phyloP scores from a whole-genome alignment of 805 yeast species.

The Candida oleophila region DNA sequence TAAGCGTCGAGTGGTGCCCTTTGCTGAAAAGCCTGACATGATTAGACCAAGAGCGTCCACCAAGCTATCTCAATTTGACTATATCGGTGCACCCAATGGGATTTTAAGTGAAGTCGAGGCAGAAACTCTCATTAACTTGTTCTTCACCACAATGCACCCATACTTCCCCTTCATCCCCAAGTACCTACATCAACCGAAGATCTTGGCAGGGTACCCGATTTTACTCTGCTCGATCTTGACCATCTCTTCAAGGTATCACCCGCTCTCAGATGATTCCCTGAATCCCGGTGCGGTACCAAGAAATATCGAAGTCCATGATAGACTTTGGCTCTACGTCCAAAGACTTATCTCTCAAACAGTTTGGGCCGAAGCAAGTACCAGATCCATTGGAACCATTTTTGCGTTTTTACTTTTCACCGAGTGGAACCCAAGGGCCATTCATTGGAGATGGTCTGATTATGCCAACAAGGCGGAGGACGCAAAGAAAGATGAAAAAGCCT shows the following conservation, averaged over 20 bases:
- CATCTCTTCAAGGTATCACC: slow-evolving; percentile 74
- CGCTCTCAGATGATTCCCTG: slow-evolving; percentile 42
- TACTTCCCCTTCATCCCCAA: slow-evolving; percentile 85
- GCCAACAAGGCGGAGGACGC: slow-evolving; percentile 59
- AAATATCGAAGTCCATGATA: slow-evolving; percentile 69
- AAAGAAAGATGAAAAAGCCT: slow-evolving; percentile 6
- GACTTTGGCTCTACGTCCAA: slow-evolving; percentile 84
- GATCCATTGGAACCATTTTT: slow-evolving; percentile 82
- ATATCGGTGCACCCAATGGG: slow-evolving; percentile 54
- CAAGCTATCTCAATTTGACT: slow-evolving; percentile 58
- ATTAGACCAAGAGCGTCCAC: slow-evolving; percentile 49
- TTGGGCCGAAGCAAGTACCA: slow-evolving; percentile 90
- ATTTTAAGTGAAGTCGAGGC: slow-evolving; percentile 67
- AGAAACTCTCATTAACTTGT: slow-evolving; percentile 52
- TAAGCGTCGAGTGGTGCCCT: slow-evolving; percentile 31
- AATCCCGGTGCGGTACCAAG: slow-evolving; percentile 32
- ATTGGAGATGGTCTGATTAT: slow-evolving; percentile 83
- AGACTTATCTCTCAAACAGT: slow-evolving; percentile 78
- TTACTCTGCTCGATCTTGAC: slow-evolving; percentile 79
- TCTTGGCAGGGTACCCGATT: slow-evolving; percentile 76
- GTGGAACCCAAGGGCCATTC: slow-evolving; percentile 95
- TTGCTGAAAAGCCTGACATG: slow-evolving; percentile 36
- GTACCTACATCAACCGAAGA: slow-evolving; percentile 64
- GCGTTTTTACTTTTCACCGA: slow-evolving; percentile 86
- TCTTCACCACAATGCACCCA: slow-evolving; percentile 81